phyloP scores from a whole-genome alignment of 371 early-diverging fungal genomes.

The Smittium mucronatum region DNA sequence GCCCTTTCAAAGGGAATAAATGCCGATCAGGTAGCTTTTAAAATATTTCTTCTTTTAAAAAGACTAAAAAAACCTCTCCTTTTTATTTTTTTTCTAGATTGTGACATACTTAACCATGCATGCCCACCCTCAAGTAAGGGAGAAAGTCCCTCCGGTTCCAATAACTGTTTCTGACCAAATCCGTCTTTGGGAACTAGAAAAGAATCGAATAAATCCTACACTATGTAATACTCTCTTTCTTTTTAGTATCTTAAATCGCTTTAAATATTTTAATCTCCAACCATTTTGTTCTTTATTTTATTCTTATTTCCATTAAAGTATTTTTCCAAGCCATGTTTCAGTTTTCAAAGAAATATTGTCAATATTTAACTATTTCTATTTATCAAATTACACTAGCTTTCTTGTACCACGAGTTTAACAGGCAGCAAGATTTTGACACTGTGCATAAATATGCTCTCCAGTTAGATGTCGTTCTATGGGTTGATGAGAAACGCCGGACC shows the following conservation, averaged over 20 bases:
- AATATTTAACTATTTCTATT: too few relatives aligned
- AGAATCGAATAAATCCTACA: slow-evolving; percentile 62
- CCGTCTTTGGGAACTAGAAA: slow-evolving; percentile 92
- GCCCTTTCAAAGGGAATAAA: slow-evolving; percentile 92
- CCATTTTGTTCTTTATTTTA: too few relatives aligned
- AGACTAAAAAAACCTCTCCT: neutral
- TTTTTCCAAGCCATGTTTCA: too few relatives aligned
- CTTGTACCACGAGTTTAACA: slow-evolving; percentile 70
- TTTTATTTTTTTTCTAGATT: slow-evolving; percentile 39
- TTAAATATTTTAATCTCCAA: too few relatives aligned
- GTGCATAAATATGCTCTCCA: slow-evolving; percentile 61
- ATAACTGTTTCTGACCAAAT: slow-evolving; percentile 94
- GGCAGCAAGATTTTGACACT: slow-evolving; percentile 60
- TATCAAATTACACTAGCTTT: slow-evolving; percentile 48
- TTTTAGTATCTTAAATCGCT: too few relatives aligned
- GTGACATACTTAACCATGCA: slow-evolving; percentile 75
- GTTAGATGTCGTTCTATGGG: slow-evolving; percentile 68
- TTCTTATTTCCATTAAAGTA: too few relatives aligned
- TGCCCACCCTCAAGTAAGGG: slow-evolving; percentile 82
- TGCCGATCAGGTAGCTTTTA: slow-evolving; percentile 57
- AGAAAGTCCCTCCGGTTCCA: slow-evolving; percentile 60
- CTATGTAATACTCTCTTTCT: slow-evolving; percentile 25
- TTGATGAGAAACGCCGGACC: slow-evolving; percentile 42
- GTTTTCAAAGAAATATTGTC: too few relatives aligned
- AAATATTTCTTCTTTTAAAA: slow-evolving; percentile 24